Base-by-base conservation (phyloP, 176 grass and related monocot species). In the Triticum urartu region DNA sequence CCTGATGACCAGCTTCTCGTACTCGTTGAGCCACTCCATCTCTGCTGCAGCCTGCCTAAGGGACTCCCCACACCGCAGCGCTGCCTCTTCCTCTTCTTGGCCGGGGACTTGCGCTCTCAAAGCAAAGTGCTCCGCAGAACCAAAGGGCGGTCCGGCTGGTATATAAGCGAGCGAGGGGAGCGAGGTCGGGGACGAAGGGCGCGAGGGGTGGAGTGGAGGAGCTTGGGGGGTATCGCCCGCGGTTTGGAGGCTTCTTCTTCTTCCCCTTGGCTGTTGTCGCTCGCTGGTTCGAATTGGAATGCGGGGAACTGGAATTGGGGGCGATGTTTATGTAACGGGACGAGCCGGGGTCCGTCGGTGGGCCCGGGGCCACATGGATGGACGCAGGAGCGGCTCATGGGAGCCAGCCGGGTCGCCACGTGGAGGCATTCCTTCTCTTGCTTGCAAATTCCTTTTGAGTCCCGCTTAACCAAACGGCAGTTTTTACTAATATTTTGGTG, bases 1-100 rank as follows among this genome's bases (percentile, higher is more conserved):
- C 85, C 93, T 69, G 73, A 94, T 94, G 39, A 98, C 88, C 25
- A 98, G 96, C 93, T 98, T 98, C 91, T 98, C 93, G 50, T 98
- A 98, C 88, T 98, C 96, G 26, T 98, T 85, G 22, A 98, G 89
- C 90, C 96, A 94, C 77, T 94, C 96, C 96, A 95, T 98, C 34
- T 58, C 18, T 8, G 17, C 17, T 3, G 54, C 48, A 58, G 17
- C 52, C 52, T 56, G 45, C 52, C 54, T 58, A 18, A 47, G 43
- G 43, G 43, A 47, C 43, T 47, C 4, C 43, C 43, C 43, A 18
- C 47, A 5, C 47, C 13, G 47, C 47, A 52, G 14, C 48, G 48
- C 47, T 48, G 3, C 47, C 15, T 52, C 48, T 52, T 15, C 40
- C 9, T 1, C 28, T 20, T 66, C 25, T 17, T 83, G 14, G n/a